phyloP scores from a whole-genome alignment of 2,329 filamentous ascomycete genomes.

The Davidsoniella australis region DNA sequence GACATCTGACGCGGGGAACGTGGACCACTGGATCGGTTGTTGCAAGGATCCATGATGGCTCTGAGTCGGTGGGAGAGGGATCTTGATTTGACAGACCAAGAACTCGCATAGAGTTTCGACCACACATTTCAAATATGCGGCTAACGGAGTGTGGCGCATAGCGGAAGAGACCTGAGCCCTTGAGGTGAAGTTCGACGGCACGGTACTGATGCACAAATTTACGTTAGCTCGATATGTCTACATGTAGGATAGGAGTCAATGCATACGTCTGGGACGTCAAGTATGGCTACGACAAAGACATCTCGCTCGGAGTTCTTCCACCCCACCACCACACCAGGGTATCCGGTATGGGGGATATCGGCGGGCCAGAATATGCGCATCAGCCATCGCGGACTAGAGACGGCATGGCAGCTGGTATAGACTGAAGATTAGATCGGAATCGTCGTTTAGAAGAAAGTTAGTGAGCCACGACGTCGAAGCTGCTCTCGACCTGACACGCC shows the following conservation, averaged over 20 bases:
- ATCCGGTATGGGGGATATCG: constrained; percentile 55
- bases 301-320: constrained; percentile 90
- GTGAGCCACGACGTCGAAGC: constrained; percentile 74
- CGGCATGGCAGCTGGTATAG: constrained; percentile 24
- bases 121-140: constrained; percentile 72
- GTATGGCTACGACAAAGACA: constrained; percentile 72
- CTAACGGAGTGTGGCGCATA: constrained; percentile 64
- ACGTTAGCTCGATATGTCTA: background rate
- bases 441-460: constrained; percentile 41
- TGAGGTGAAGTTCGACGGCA: constrained; percentile 76
- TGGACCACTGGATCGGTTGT: constrained; percentile 31
- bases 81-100: constrained; percentile 63
- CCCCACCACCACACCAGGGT: constrained; percentile 75
- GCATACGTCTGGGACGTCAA: constrained; percentile 79
- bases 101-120: constrained; percentile 66
- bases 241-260: background rate
- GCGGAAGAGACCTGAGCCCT: constrained; percentile 66
- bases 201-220: constrained; percentile 34
- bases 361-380: constrained; percentile 98
- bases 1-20: constrained; percentile 59
- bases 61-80: constrained; percentile 33
- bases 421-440: constrained; percentile 13
- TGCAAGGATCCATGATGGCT: constrained; percentile 53
- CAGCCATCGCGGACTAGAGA: constrained; percentile 68
- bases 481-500: constrained; percentile 93